A percentile compares a stretch with the other conserved stretches of the same genome.
Conservation (phyloP, 73 alveolate species). For the Uronychia setigera region DNA sequence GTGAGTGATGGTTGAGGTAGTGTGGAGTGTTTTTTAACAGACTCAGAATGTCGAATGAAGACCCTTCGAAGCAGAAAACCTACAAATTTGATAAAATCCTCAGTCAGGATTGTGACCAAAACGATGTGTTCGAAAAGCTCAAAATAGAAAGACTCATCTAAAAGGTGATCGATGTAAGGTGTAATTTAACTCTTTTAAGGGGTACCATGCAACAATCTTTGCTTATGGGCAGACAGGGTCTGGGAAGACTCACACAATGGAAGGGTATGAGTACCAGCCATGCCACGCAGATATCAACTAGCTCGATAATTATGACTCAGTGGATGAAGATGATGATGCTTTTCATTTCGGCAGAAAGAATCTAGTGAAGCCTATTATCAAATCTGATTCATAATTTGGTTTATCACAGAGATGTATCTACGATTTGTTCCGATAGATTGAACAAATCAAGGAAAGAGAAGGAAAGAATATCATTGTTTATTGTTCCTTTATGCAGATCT, state of each 20-base stretch:
- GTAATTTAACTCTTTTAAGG: no score
- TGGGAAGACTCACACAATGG: slow-evolving; percentile 63
- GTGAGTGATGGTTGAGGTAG: no score
- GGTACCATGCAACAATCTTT: slow-evolving; percentile 49
- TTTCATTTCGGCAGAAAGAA: no score
- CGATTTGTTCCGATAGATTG: slow-evolving; percentile 20
- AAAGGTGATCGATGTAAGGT: slow-evolving; percentile 49
- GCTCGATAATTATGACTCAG: no score
- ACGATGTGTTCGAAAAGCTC: slow-evolving; percentile 26
- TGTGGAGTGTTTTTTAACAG: no score
- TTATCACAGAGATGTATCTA: slow-evolving; percentile 20
- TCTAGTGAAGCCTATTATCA: no score
- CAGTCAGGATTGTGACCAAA: slow-evolving; percentile 6
- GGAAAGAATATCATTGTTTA: not conserved
- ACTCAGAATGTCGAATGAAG: no score
- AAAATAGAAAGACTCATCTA: slow-evolving; percentile 29
- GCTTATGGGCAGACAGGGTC: slow-evolving; percentile 66
- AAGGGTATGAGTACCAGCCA: slow-evolving; percentile 29
- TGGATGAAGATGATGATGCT: no score
- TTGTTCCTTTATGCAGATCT: slow-evolving; percentile 61
- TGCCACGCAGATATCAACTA: no score
- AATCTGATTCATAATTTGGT: no score
- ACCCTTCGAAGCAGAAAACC: no score
- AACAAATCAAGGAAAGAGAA: no score
- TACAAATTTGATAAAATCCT: slow-evolving; percentile 50